phyloP scores from a whole-genome alignment of 2,329 filamentous ascomycete species.

The Grosmannia penicillata region DNA sequence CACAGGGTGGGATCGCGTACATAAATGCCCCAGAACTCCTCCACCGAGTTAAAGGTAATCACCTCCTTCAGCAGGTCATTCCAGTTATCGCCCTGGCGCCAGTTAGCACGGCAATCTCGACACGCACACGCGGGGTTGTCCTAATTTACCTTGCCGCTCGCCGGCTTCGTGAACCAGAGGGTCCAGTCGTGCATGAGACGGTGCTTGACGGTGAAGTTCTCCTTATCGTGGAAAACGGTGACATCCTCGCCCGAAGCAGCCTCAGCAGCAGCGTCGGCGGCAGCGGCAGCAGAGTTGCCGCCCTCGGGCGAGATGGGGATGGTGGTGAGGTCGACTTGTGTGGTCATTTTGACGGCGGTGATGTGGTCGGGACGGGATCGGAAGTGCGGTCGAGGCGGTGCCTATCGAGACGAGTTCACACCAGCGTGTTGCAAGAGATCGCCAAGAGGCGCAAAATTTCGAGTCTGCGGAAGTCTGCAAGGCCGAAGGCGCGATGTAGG shows the following conservation, averaged over 20 bases:
- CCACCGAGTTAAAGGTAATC: conserved; percentile 95
- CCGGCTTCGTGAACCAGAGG: conserved; percentile 97
- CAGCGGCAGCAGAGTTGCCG: conserved; percentile 33
- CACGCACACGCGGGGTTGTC: neutral
- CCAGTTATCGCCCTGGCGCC: conserved; percentile 84
- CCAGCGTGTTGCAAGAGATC: neutral
- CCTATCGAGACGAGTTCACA: neutral
- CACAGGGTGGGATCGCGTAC: conserved; percentile 56
- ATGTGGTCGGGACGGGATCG: neutral
- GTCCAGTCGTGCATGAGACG: conserved; percentile 97
- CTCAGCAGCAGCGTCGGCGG: too few relatives aligned
- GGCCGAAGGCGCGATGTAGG: neutral
- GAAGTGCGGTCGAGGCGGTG: neutral
- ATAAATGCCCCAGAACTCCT: conserved; percentile 99
- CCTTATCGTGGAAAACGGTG: conserved; percentile 94
- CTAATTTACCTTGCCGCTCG: conserved; percentile 69
- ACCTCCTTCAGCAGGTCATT: conserved; percentile 96
- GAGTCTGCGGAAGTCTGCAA: neutral
- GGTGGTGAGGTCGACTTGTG: conserved; percentile 52
- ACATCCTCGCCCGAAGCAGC: too few relatives aligned
- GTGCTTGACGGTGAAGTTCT: conserved; percentile 99
- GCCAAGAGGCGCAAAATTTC: neutral
- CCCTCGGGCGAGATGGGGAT: conserved; percentile 53
- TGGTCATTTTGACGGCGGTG: conserved; percentile 20
- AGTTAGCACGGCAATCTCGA: conserved; percentile 8